These are phyloP conservation scores for Starmerella cellae DNA, from an alignment of 805 yeast genomes.

Conservation along the genomic window DNA sequence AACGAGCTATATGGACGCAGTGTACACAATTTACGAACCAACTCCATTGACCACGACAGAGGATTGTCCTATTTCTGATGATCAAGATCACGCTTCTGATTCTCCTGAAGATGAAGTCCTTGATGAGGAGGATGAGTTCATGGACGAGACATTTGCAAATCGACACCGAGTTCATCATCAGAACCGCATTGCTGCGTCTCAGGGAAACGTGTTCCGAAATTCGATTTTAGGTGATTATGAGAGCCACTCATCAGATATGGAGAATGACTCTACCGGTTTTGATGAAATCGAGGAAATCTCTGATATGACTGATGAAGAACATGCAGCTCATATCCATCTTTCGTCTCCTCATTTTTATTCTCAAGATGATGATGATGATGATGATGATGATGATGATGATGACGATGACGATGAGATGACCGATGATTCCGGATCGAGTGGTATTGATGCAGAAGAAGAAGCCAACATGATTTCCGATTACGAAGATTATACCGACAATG, in stretches of 20 bases:
- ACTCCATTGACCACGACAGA: not conserved
- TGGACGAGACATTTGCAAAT: not conserved
- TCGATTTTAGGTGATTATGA: slow-evolving; percentile 94
- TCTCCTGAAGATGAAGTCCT: not conserved
- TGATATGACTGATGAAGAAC: slow-evolving; percentile 19
- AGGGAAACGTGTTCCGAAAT: slow-evolving; percentile 50
- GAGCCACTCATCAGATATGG: slow-evolving; percentile 31
- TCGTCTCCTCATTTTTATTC: not conserved
- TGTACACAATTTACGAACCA: not conserved
- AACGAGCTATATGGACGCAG: not conserved
- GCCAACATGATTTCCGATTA: slow-evolving; percentile 18
- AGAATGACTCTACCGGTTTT: slow-evolving; percentile 26
- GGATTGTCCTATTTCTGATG: too few species aligned
- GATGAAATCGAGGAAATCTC: slow-evolving; percentile 19
- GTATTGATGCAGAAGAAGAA: slow-evolving; percentile 13
- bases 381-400: slow-evolving; percentile 22
- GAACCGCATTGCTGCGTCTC: not conserved
- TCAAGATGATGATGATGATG: not conserved
- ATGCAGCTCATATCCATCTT: not conserved
- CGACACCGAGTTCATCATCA: not conserved
- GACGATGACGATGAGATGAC: slow-evolving; percentile 16
- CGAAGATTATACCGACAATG: slow-evolving; percentile 13
- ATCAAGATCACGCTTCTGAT: not conserved
- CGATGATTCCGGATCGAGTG: too few species aligned
- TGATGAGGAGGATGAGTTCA: not conserved